phyloP scores from a whole-genome alignment of 768 basidiomycete species.

The Sporobolomyces phaffii region DNA sequence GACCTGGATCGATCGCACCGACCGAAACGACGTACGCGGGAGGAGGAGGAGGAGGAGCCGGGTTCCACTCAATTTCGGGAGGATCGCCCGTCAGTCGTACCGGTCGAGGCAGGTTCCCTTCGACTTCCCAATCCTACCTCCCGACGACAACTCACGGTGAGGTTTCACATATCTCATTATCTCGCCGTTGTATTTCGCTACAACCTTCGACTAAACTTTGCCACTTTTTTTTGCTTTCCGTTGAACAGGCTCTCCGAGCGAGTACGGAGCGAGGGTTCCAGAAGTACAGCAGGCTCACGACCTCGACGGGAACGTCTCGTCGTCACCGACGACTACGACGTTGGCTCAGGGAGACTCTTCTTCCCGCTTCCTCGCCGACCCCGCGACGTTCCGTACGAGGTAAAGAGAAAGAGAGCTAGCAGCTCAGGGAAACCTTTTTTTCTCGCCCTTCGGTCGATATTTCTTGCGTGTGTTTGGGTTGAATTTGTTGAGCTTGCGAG shows the following conservation, averaged over 20 bases:
- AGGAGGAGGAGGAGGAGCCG: too few species aligned
- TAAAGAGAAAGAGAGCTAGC: too few species aligned
- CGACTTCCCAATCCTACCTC: background rate
- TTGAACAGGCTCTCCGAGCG: background rate
- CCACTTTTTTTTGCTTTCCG: too few species aligned
- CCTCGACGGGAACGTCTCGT: background rate
- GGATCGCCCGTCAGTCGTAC: background rate
- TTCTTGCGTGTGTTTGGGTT: background rate
- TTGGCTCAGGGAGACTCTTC: too few species aligned
- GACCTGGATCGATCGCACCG: background rate
- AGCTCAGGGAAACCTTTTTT: too few species aligned
- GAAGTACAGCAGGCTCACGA: background rate
- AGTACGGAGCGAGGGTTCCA: slow-evolving; percentile 1
- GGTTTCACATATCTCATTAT: too few species aligned
- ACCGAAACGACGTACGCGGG: background rate
- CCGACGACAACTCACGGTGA: background rate
- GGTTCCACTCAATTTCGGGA: background rate
- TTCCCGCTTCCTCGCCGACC: background rate
- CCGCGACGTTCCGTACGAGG: background rate
- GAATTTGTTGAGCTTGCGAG: too few species aligned
- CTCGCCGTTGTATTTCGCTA: background rate
- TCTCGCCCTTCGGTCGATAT: too few species aligned
- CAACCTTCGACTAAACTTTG: background rate
- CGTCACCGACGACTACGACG: background rate
- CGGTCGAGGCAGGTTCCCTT: background rate